Percentiles rank a stretch among this genome's conserved stretches.
Evolutionary conservation across 352 stramenopile species (phyloP).

Genomic region (Phytopythium oedochilum): DNA sequence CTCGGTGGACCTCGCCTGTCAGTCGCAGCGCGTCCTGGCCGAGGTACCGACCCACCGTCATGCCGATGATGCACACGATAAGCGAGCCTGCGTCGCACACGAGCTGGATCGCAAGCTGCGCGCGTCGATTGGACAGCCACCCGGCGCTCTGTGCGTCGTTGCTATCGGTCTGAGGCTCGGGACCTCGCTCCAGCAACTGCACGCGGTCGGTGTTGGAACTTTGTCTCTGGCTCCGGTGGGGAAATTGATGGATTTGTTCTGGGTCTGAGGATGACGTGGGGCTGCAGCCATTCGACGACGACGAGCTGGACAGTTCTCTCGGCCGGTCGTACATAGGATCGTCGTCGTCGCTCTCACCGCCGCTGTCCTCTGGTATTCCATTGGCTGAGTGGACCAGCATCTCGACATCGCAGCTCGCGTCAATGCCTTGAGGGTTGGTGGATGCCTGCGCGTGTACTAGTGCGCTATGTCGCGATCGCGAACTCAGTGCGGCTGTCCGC

Average conservation of each 20-base stretch:
- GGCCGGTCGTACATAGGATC: not conserved
- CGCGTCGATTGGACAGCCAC: slow-evolving; percentile 20
- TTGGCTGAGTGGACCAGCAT: not conserved
- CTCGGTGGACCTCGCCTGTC: slow-evolving; percentile 73
- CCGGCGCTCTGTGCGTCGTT: not conserved
- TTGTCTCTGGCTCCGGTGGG: slow-evolving; percentile 26
- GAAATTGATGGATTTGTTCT: slow-evolving; percentile 41
- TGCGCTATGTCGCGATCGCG: slow-evolving; percentile 3
- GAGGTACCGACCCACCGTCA: slow-evolving; percentile 49
- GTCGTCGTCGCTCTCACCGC: not conserved
- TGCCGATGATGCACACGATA: slow-evolving; percentile 75
- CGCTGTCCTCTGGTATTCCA: slow-evolving; percentile 1
- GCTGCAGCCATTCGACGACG: too few relatives aligned
- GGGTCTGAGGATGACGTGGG: slow-evolving; percentile 35
- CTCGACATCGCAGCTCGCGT: not conserved
- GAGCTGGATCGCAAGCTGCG: slow-evolving; percentile 33
- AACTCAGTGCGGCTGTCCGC: slow-evolving; percentile 37
- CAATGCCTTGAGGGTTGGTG: not conserved
- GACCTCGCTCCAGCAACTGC: slow-evolving; percentile 9
- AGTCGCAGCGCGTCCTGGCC: slow-evolving; percentile 67
- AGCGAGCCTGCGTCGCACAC: slow-evolving; percentile 65
- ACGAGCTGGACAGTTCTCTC: not conserved
- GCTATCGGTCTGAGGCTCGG: not conserved
- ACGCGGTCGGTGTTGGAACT: slow-evolving; percentile 21
- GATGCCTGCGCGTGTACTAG: slow-evolving; percentile 7